Evolutionary conservation across 2,329 filamentous ascomycete species (phyloP).

Genomic region (Fonsecaea pedrosoi): DNA sequence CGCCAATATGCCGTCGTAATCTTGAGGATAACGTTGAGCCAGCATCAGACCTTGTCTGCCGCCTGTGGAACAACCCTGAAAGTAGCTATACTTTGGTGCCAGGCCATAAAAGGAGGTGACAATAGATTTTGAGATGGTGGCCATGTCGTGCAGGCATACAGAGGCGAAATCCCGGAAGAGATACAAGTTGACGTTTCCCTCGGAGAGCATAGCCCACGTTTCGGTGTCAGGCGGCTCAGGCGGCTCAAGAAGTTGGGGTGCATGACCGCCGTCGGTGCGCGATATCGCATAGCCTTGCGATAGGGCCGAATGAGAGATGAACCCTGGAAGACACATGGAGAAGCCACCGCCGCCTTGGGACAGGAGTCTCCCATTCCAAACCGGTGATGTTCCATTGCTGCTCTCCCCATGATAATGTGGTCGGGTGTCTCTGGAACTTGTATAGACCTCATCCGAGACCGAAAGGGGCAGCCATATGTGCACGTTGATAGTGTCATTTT

Average conservation of each 20-base stretch:
- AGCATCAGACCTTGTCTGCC: slow-evolving; percentile 65
- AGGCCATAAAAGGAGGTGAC: slow-evolving; percentile 27
- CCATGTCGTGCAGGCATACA: slow-evolving; percentile 45
- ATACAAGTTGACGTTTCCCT: slow-evolving; percentile 47
- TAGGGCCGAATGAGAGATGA: slow-evolving; percentile 31
- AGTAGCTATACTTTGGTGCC: slow-evolving; percentile 50
- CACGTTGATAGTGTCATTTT: slow-evolving; percentile 48
- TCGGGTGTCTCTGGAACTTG: not conserved
- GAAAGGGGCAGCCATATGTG: slow-evolving; percentile 47
- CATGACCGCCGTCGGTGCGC: slow-evolving; percentile 56
- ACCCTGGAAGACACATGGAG: slow-evolving; percentile 25
- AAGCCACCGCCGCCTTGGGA: slow-evolving; percentile 50
- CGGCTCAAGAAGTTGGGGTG: slow-evolving; percentile 43
- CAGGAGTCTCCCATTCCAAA: slow-evolving; percentile 50
- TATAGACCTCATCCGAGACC: slow-evolving; percentile 12
- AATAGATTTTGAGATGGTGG: slow-evolving; percentile 40
- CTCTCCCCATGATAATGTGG: not conserved
- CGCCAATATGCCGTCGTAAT: slow-evolving; percentile 43
- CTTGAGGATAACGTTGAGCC: slow-evolving; percentile 39
- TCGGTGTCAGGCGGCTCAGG: not conserved
- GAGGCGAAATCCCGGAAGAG: slow-evolving; percentile 47
- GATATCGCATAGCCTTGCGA: slow-evolving; percentile 51
- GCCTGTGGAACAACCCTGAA: slow-evolving; percentile 65
- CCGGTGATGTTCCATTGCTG: not conserved
- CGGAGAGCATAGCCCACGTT: slow-evolving; percentile 50